Percentiles rank a stretch among this genome's conserved stretches.
phyloP scores from a whole-genome alignment of 2,329 filamentous ascomycete species.

The Cercospora sojina region DNA sequence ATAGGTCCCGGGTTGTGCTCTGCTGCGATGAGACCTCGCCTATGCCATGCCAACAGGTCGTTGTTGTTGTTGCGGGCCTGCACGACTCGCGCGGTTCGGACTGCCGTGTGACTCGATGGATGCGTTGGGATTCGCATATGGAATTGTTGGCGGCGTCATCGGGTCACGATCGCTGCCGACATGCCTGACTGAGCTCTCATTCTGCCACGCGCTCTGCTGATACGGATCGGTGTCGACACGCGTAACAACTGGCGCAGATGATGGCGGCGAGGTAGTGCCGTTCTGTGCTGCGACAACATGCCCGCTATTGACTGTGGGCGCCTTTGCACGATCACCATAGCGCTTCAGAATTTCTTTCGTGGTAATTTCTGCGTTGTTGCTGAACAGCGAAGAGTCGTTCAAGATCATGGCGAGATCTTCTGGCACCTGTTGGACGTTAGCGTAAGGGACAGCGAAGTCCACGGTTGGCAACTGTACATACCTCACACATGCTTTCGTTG shows the following conservation, averaged over 20 bases:
- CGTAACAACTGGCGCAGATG: conserved; percentile 59
- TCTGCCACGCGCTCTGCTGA: conserved; percentile 67
- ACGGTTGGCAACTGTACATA: conserved; percentile 51
- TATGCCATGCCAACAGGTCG: conserved; percentile 11
- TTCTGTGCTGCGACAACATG: conserved; percentile 33
- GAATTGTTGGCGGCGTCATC: conserved; percentile 31
- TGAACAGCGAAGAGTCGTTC: conserved; percentile 78
- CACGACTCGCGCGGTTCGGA: conserved; percentile 31
- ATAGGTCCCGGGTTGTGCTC: not conserved
- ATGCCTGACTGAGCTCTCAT: conserved; percentile 79
- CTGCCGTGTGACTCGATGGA: conserved; percentile 36
- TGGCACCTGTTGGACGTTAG: conserved; percentile 66
- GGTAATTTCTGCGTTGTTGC: conserved; percentile 79
- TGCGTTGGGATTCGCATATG: conserved; percentile 33
- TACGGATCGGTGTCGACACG: conserved; percentile 85
- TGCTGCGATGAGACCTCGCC: not conserved
- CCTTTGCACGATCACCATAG: conserved; percentile 78
- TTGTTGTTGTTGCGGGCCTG: conserved; percentile 2
- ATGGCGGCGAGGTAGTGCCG: conserved; percentile 40
- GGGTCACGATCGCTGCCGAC: conserved; percentile 47
- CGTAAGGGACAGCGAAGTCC: not conserved
- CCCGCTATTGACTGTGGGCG: conserved; percentile 43
- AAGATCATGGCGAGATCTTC: conserved; percentile 86
- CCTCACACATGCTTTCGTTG: conserved; percentile 96
- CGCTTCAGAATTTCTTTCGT: conserved; percentile 96